These are phyloP conservation scores for Lactuca saligna DNA, from an alignment of 129 eudicot species.

Conservation along the genomic window DNA sequence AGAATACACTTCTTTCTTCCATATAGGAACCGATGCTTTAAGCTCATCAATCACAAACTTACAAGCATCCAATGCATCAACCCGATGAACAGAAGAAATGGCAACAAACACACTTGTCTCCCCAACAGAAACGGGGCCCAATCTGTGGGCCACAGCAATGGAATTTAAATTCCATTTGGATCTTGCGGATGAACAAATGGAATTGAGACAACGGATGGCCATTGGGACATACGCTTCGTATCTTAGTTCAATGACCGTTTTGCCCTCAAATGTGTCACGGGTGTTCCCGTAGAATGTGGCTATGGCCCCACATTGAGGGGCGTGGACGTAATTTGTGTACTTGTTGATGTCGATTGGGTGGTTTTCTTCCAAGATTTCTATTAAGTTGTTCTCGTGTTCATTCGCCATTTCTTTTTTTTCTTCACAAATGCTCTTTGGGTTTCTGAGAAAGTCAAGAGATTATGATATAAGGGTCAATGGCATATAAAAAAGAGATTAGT, in stretches of 20 bases:
- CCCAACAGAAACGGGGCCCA: conserved; percentile 80
- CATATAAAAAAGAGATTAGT: too few relatives aligned
- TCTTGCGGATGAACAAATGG: conserved; percentile 77
- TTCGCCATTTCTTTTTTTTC: conserved; percentile 41
- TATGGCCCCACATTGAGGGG: conserved; percentile 83
- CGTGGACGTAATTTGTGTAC: conserved; percentile 65
- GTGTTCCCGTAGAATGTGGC: conserved; percentile 90
- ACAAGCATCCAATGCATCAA: conserved; percentile 81
- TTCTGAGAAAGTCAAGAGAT: conserved; percentile 5
- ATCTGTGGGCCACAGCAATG: conserved; percentile 70
- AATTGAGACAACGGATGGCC: conserved; percentile 74
- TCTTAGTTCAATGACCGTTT: conserved; percentile 68
- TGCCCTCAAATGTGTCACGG: conserved; percentile 82
- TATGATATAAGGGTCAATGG: conserved; percentile 1
- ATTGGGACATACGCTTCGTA: conserved; percentile 93
- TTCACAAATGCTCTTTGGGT: background rate
- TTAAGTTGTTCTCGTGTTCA: conserved; percentile 56
- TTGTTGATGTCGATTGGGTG: conserved; percentile 66
- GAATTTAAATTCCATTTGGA: conserved; percentile 67
- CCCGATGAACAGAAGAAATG: conserved; percentile 76
- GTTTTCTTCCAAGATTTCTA: conserved; percentile 76
- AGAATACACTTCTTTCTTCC: conserved; percentile 94
- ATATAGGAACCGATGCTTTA: conserved; percentile 87
- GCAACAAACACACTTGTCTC: conserved; percentile 83
- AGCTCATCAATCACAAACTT: conserved; percentile 85